Base-by-base conservation (phyloP, 2,329 filamentous ascomycete genomes). In the Aspergillus versicolor region DNA sequence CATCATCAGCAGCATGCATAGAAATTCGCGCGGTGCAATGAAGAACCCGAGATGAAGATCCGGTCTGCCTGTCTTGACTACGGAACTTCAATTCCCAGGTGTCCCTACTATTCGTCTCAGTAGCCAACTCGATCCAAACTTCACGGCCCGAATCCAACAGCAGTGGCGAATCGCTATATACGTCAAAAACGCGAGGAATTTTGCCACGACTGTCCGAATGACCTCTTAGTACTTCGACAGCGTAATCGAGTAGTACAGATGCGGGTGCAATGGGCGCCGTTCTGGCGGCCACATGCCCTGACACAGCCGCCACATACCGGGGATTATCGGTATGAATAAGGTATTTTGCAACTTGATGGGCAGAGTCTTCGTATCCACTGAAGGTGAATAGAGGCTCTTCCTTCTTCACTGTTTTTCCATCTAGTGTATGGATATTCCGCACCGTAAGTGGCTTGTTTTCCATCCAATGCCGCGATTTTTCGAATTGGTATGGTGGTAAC, bases 401-500 rank as follows among this genome's bases (percentile, higher is more conserved):
- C 37, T 44, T 19, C 9, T 30, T 19, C 5, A 22, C 30, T 4
- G 6, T 19, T 22, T 21, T 9, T 3, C 2, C 24, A 8, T 9
- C 17, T 21, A 11, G 15, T 3, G 7, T 21, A n/a, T 34, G 13
- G 13, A 3, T 19, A 38, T 37, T 8, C 5, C n/a, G 4, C 4
- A 12, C 19, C 2, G 19, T 22, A 5, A 41, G 44, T 4, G 44
- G 52, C 21, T 63, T 63, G 19, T 64, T 62, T 4, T 74, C 67
- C 12, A 79, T 46, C 77, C 77, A 79, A 49, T 79, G 77, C 0
- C 63, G 52, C 0, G 62, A 52, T 48, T 74, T 74, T 17, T 78
- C 76, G 51, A 80, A 80, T 45, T 79, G 77, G 46, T 80, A 79
- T 0, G 78, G 75, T 0, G 77, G 78, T 0, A 80, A 65, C 1